Conservation (phyloP, 257 asterid genomes). For the Scutellaria barbata region DNA sequence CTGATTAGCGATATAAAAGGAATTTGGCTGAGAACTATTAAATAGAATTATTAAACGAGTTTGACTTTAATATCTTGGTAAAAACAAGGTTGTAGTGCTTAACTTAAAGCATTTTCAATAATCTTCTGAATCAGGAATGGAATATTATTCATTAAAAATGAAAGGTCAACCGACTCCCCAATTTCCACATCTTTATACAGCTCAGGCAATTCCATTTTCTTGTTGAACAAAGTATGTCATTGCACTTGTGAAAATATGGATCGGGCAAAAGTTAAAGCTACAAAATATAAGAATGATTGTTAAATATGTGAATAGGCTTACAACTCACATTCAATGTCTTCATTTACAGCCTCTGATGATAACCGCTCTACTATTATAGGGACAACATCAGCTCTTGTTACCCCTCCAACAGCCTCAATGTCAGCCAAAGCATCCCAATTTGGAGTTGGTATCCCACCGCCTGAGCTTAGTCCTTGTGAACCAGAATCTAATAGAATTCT, state of each 20-base stretch:
- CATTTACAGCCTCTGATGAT: constrained; percentile 74
- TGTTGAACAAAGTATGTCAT: not conserved
- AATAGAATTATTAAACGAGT: not conserved
- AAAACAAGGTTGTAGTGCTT: not conserved
- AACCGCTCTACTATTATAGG: constrained; percentile 74
- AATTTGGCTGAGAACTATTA: constrained; percentile 1
- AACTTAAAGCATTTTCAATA: not conserved
- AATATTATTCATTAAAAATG: too few species aligned
- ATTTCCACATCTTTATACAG: not conserved
- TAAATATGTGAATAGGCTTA: constrained; percentile 10
- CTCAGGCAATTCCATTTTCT: not conserved
- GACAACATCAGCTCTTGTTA: constrained; percentile 90
- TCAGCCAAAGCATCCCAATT: constrained; percentile 97
- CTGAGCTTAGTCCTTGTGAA: constrained; percentile 79
- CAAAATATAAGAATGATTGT: constrained; percentile 25
- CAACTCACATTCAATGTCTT: constrained; percentile 68
- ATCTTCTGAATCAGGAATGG: not conserved
- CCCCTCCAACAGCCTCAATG: constrained; percentile 85
- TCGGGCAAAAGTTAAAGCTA: constrained; percentile 4
- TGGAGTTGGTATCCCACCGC: constrained; percentile 95
- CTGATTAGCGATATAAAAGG: constrained; percentile 6
- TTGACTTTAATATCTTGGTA: constrained; percentile 16
- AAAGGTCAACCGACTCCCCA: too few species aligned
- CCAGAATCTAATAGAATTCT: constrained; percentile 83
- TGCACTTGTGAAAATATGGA: not conserved